These are phyloP conservation scores for Hibiscus tridactylites DNA, from an alignment of 345 rosid genomes.

Conservation along the genomic window DNA sequence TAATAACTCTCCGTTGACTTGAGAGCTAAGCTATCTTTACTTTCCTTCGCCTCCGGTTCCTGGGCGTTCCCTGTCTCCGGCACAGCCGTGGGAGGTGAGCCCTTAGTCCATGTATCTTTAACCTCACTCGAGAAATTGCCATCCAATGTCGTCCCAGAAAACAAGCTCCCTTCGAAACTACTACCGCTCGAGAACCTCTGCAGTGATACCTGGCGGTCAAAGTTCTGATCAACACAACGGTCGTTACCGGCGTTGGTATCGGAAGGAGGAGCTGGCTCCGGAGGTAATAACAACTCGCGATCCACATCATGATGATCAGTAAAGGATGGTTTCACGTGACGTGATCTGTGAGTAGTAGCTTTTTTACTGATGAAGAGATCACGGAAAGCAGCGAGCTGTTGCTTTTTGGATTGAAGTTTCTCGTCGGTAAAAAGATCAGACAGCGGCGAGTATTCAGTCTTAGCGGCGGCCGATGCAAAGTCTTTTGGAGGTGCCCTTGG, in stretches of 20 bases:
- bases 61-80: slow-evolving; percentile 24
- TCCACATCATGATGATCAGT: slow-evolving; percentile 38
- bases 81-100: slow-evolving; percentile 21
- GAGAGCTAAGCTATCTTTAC: slow-evolving; percentile 29
- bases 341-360: slow-evolving; percentile 20
- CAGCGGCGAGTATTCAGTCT: slow-evolving; percentile 19
- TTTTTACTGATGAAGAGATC: slow-evolving; percentile 60
- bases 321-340: slow-evolving; percentile 28
- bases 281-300: slow-evolving; percentile 32
- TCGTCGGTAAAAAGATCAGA: slow-evolving; percentile 54
- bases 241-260: slow-evolving; percentile 19
- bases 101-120: slow-evolving; percentile 29
- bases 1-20: slow-evolving; percentile 50
- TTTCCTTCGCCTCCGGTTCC: slow-evolving; percentile 33
- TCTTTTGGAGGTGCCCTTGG: slow-evolving; percentile 4
- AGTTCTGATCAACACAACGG: slow-evolving; percentile 37
- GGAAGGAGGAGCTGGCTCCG: slow-evolving; percentile 18
- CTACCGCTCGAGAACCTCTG: slow-evolving; percentile 79
- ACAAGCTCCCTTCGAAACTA: slow-evolving; percentile 75
- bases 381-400: slow-evolving; percentile 50
- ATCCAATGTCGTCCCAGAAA: slow-evolving; percentile 68
- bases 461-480: background rate
- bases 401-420: slow-evolving; percentile 42
- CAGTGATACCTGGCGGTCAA: slow-evolving; percentile 67
- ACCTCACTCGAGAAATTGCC: slow-evolving; percentile 49